A percentile compares a stretch with the other conserved stretches of the same genome.
Evolutionary conservation across 441 rosid species (phyloP).

Genomic region (Bocquillonia castaneifolia): DNA sequence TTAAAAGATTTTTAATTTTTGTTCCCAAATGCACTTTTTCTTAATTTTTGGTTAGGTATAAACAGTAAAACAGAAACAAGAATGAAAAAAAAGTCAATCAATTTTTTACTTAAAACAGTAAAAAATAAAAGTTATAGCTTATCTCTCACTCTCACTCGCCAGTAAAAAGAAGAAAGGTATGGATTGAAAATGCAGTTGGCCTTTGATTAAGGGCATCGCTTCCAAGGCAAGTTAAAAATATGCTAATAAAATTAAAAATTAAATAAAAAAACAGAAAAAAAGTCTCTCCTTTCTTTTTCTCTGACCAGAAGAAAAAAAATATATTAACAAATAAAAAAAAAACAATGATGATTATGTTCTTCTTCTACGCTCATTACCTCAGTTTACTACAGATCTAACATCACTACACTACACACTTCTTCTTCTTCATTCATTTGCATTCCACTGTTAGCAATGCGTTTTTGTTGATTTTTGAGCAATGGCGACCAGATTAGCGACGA

Average conservation of each 20-base stretch:
- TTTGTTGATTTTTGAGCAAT: slow-evolving; percentile 28
- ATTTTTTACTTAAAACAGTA: no score
- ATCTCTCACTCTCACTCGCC: no score
- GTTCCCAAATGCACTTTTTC: no score
- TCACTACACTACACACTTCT: neutral
- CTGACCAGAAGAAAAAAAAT: neutral
- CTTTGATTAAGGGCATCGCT: slow-evolving; percentile 49
- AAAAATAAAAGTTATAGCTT: no score
- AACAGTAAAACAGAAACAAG: no score
- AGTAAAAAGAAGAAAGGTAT: no score
- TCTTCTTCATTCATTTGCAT: neutral
- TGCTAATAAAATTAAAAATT: neutral
- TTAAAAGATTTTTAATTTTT: no score
- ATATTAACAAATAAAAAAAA: neutral
- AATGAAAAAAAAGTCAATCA: no score
- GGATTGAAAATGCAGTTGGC: slow-evolving; percentile 33
- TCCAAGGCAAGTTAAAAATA: slow-evolving; percentile 41
- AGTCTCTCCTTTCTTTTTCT: slow-evolving; percentile 25
- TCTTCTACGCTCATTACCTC: slow-evolving; percentile 11
- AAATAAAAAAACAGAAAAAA: neutral
- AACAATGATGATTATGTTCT: slow-evolving; percentile 20
- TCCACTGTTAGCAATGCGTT: neutral
- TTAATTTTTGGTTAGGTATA: no score
- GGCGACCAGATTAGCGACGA: slow-evolving; percentile 68
- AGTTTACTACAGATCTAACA: slow-evolving; percentile 24